Percentiles rank a stretch among this genome's conserved stretches.
These are phyloP conservation scores for Eimeria praecox DNA, from an alignment of 169 alveolate genomes.

Conservation along the genomic window DNA sequence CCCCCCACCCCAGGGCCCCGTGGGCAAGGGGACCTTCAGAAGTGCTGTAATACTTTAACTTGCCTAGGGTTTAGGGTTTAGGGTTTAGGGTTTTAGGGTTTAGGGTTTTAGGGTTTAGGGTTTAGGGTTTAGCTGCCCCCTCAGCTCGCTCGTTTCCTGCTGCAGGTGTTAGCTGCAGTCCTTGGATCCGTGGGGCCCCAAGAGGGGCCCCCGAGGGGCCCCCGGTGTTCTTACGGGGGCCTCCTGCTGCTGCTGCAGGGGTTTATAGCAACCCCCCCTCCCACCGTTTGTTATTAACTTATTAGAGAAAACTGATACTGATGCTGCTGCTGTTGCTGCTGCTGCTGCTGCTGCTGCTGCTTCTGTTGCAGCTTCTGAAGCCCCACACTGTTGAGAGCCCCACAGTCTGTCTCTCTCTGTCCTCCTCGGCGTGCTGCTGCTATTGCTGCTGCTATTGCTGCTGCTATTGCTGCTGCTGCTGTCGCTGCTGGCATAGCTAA, in stretches of 20 bases:
- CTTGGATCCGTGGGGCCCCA: background rate
- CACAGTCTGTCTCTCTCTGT: background rate
- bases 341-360: background rate
- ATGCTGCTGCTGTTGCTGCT: background rate
- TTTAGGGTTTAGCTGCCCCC: no score
- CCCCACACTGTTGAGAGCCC: background rate
- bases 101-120: background rate
- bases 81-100: background rate
- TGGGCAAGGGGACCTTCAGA: background rate
- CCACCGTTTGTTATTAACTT: background rate
- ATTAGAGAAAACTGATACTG: no score
- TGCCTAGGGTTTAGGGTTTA: background rate
- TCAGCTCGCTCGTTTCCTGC: background rate
- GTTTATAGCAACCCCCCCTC: conserved; percentile 30
- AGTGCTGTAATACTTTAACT: background rate
- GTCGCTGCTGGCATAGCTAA: background rate
- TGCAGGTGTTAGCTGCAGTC: background rate
- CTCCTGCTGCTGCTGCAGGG: background rate
- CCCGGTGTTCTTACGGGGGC: background rate
- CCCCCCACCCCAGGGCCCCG: background rate
- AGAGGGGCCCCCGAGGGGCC: background rate
- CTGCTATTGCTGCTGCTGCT: conserved; percentile 9
- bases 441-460: conserved; percentile 45
- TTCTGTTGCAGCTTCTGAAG: background rate
- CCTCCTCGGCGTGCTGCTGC: conserved; percentile 26